Percentiles rank a stretch among this genome's conserved stretches.
These are phyloP conservation scores for Dactylorhiza incarnata DNA, from an alignment of 106 monocot species.

Conservation along the genomic window DNA sequence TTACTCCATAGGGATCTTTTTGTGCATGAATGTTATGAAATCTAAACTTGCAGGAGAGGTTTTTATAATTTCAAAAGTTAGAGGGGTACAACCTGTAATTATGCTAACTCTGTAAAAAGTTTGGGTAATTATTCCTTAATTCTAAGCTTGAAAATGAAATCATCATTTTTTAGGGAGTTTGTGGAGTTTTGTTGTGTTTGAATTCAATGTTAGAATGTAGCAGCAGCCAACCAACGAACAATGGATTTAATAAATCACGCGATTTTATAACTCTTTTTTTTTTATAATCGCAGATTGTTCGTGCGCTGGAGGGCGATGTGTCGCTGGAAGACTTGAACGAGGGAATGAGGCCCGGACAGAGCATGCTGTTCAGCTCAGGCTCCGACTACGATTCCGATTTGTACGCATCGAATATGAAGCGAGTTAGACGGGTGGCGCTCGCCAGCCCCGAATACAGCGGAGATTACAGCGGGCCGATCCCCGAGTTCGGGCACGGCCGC, in stretches of 20 bases:
- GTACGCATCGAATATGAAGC: conserved; percentile 21
- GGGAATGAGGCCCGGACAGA: conserved; percentile 53
- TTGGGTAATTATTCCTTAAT: too few species aligned
- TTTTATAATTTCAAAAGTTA: too few species aligned
- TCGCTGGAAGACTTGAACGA: conserved; percentile 61
- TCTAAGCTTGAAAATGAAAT: too few species aligned
- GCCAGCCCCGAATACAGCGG: conserved; percentile 38
- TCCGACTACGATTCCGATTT: conserved; percentile 44
- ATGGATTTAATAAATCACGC: too few species aligned
- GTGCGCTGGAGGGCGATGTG: conserved; percentile 58
- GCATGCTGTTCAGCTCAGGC: conserved; percentile 53
- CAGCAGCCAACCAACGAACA: too few species aligned
- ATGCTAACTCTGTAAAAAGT: too few species aligned
- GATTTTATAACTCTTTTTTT: too few species aligned
- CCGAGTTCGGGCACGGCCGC: conserved; percentile 11
- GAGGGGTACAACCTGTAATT: too few species aligned
- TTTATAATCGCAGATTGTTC: conserved; percentile 33
- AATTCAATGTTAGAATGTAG: not conserved
- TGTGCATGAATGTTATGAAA: not conserved
- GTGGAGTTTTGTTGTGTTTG: not conserved
- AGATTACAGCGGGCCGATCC: conserved; percentile 26
- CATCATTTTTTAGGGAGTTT: not conserved
- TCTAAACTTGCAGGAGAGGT: too few species aligned
- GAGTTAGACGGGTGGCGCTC: conserved; percentile 19
- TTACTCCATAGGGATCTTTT: not conserved